phyloP scores from a whole-genome alignment of 345 rosid species.

The Durio zibethinus region DNA sequence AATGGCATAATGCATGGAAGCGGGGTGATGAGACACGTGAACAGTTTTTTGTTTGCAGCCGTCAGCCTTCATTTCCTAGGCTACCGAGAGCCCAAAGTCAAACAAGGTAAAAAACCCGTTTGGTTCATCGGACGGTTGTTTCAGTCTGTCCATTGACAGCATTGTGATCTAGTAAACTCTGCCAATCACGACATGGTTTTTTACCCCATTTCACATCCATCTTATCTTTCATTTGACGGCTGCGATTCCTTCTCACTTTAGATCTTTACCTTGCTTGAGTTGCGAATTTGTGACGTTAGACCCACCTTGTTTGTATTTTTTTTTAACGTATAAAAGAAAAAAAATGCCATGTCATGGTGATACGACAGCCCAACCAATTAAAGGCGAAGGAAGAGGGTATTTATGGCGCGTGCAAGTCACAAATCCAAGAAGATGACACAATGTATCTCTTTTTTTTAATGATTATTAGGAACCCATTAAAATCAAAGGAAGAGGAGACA shows the following conservation, averaged over 20 bases:
- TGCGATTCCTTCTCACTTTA: neutral
- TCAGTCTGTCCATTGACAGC: conserved; percentile 10
- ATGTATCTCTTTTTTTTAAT: neutral
- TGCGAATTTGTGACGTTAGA: conserved; percentile 11
- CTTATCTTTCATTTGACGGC: conserved; percentile 11
- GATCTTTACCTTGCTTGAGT: conserved; percentile 4
- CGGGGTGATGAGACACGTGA: neutral
- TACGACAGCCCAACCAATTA: neutral
- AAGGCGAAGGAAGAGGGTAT: neutral
- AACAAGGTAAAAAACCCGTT: conserved; percentile 22
- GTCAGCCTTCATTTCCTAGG: conserved; percentile 20
- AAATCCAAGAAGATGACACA: neutral
- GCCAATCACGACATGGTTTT: neutral
- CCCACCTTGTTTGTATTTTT: too few species aligned
- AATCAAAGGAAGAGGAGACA: neutral
- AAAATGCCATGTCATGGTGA: conserved; percentile 6
- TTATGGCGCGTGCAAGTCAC: neutral
- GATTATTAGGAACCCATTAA: neutral
- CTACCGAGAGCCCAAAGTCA: conserved; percentile 2
- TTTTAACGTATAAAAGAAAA: too few species aligned
- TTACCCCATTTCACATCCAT: neutral
- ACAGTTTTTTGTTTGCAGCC: too few species aligned
- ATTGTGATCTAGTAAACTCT: neutral
- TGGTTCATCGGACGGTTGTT: conserved; percentile 19
- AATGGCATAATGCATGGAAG: neutral